Base-by-base conservation (phyloP, 2,329 filamentous ascomycete species). In the Trichoderma hamatum region DNA sequence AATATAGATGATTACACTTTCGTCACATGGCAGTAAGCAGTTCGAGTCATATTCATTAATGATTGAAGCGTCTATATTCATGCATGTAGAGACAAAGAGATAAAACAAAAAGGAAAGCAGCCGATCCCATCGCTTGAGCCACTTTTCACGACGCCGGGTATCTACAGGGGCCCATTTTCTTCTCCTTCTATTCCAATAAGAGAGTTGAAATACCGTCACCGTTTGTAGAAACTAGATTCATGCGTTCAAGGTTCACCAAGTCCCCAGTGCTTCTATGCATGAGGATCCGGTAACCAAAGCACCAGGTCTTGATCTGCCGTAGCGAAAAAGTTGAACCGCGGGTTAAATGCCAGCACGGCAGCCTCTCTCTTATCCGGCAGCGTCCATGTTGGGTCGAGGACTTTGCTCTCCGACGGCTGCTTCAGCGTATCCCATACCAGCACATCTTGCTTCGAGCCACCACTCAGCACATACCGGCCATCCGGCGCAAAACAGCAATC, bases 401-500 rank as follows among this genome's bases (percentile, higher is more conserved):
- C 82, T 75, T 88, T 87, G 74, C 85, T 86, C 43, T 87, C 83
- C 9, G 82, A 79, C 1, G 85, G 78, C 1, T 85, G 81, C 28
- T 84, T 84, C 73, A 92, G 82, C 21, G 90, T 89, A 79, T 99
- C 94, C 95, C 96, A 99, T 0, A 97, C 89, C 5, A 95, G 82
- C 9, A 97, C 83, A 64, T 94, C 93, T 70, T 88, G 84, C 69
- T 90, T 83, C 0, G 69, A 61, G 19, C 81, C 88, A n/a, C 94
- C 94, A 69, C 94, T 92, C 46, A 99, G 80, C 2, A 98, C 89
- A 77, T 91, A 99, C 65, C 93, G 88, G 3, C 94, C 96, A 76
- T 99, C 96, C 0, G 94, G 93, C 0, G 91, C 89, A 78, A 98
- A 96, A 78, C 93, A 96, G 67, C 92, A 92, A 75, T 98, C 95